Evolutionary conservation across 2,329 filamentous ascomycete species (phyloP).

Genomic region (Trichoderma sp.): DNA sequence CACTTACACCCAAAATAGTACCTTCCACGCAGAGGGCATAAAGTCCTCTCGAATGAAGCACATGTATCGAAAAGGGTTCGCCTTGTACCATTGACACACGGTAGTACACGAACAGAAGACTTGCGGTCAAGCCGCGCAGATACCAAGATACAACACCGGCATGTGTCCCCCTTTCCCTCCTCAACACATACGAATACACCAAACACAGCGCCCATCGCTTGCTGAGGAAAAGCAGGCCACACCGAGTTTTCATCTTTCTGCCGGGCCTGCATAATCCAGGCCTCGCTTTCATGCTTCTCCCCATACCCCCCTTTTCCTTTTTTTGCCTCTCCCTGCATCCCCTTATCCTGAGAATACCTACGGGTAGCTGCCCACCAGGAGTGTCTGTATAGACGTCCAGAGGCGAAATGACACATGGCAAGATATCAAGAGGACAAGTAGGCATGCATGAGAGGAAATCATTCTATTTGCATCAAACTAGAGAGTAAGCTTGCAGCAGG

Average conservation of each 20-base stretch:
- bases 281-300: neutral
- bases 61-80: neutral
- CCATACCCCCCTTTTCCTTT: neutral
- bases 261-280: constrained; percentile 14
- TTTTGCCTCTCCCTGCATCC: constrained; percentile 1
- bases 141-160: neutral
- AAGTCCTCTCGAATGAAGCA: neutral
- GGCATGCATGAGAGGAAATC: constrained; percentile 13
- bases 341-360: neutral
- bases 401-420: constrained; percentile 23
- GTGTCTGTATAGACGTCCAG: constrained; percentile 1
- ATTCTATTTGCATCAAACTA: constrained; percentile 23
- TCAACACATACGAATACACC: neutral
- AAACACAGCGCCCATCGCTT: neutral
- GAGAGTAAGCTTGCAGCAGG: constrained; percentile 11
- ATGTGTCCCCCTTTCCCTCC: neutral
- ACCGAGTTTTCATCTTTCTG: constrained; percentile 4
- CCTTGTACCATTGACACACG: neutral
- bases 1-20: neutral
- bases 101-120: neutral
- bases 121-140: neutral
- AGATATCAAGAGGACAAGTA: constrained; percentile 10
- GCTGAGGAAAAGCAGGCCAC: neutral
- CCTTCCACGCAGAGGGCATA: neutral
- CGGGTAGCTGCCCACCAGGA: neutral